Percentiles rank a stretch among this genome's conserved stretches.
Conservation (phyloP, 495 filamentous ascomycete species). For the Penicillium maclennaniae region DNA sequence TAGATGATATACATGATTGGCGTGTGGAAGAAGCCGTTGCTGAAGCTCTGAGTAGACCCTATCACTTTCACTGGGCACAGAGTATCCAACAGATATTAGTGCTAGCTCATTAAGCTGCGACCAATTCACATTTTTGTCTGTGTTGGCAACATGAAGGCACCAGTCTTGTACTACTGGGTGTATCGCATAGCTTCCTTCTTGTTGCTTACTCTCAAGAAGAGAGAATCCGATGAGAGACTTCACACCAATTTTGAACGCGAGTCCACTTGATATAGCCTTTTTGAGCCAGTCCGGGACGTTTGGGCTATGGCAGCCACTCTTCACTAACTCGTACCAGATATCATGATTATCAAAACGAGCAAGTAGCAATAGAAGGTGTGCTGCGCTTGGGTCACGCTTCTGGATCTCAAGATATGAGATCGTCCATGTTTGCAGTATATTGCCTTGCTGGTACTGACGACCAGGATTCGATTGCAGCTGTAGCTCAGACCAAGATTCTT, state of each 20-base stretch:
- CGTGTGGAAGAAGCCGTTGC: conserved; percentile 37
- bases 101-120: conserved; percentile 17
- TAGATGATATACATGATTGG: conserved; percentile 14
- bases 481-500: conserved; percentile 36
- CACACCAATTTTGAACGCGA: conserved; percentile 27
- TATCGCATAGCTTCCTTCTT: conserved; percentile 27
- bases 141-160: conserved; percentile 15
- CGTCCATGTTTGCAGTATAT: conserved; percentile 43
- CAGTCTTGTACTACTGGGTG: conserved; percentile 33
- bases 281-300: too few relatives aligned
- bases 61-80: conserved; percentile 12
- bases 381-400: conserved; percentile 27
- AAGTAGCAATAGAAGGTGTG: conserved; percentile 40
- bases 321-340: too few relatives aligned
- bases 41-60: conserved; percentile 23
- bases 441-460: conserved; percentile 30
- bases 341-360: conserved; percentile 27
- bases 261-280: conserved; percentile 11
- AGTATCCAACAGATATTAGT: conserved; percentile 21
- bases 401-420: conserved; percentile 39
- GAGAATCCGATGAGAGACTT: conserved; percentile 29
- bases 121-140: neutral
- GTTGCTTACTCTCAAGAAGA: conserved; percentile 20
- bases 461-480: conserved; percentile 23
- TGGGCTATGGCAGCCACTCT: too few relatives aligned